phyloP scores from a whole-genome alignment of 2,329 filamentous ascomycete species.

The Aspergillus sp. region DNA sequence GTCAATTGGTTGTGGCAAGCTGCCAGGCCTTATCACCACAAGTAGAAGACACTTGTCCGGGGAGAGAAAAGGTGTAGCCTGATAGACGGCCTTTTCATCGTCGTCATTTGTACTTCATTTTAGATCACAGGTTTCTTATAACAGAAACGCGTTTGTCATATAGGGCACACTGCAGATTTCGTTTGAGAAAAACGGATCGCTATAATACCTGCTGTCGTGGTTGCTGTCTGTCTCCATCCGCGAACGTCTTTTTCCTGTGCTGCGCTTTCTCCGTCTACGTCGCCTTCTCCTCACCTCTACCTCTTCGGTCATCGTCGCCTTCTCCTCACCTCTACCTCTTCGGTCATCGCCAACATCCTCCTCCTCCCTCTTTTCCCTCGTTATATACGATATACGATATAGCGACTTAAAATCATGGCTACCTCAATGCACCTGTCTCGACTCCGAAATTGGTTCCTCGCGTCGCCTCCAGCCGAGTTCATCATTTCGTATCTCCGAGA shows the following conservation, averaged over 20 bases:
- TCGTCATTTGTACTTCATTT: constrained; percentile 5
- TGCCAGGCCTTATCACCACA: constrained; percentile 1
- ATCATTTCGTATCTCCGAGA: constrained; percentile 69
- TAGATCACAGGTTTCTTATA: not conserved
- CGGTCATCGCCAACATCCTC: not conserved
- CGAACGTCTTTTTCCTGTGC: not conserved
- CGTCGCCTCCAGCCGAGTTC: constrained; percentile 89
- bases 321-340: not conserved
- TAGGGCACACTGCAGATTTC: no score
- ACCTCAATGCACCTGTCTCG: constrained; percentile 53
- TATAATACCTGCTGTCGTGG: no score
- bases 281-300: not conserved
- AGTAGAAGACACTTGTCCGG: constrained; percentile 4
- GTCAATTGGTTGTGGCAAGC: not conserved
- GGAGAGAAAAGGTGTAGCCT: constrained; percentile 21
- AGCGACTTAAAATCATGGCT: constrained; percentile 24
- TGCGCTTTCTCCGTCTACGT: no score
- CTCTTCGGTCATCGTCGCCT: not conserved
- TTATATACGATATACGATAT: not conserved
- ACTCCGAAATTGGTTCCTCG: constrained; percentile 66
- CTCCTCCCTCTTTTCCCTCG: not conserved
- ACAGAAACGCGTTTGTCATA: no score
- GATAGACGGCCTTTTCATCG: constrained; percentile 14
- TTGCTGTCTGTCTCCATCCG: not conserved
- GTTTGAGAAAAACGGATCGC: no score